Evolutionary conservation across 2,329 filamentous ascomycete species (phyloP), one percentile per base, ranked within the genome.

Genomic region (Fusarium sp.): DNA sequence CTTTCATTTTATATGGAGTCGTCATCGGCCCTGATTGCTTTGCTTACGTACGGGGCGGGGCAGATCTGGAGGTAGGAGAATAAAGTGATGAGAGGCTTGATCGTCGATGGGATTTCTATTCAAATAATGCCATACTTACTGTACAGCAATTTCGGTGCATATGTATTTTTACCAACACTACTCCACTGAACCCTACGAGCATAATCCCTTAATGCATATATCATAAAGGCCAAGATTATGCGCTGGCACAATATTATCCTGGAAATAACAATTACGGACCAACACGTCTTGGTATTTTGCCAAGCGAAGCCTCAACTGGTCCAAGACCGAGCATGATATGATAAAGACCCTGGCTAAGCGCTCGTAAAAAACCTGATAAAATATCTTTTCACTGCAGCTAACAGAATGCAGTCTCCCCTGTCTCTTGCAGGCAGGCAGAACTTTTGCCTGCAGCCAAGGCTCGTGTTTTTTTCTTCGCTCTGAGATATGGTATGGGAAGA

Each of bases 381-480:
- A 41, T 11, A 18, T 9, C 13, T 41, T 52, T 38, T 34, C 6
- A 27, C 40, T 64, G 65, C 64, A 49, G 32, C 49, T 32, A 66
- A 20, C n/a, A 11, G 30, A 56, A 29, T 51, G 12, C 20, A 51
- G 52, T 40, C 30, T 22, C 20, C 53, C 43, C 54, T 48, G 44
- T 16, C 30, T 40, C 15, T n/a, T 49, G 53, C 53, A 57, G 43
- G 24, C 18, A 55, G 22, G 47, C 24, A 70, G 66, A 55, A 62
- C 66, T 58, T 67, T 67, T 67, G 64, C 38, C 55, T 67, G 64
- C 57, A 34, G 49, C 49, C 49, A 52, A 52, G 41, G 18, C 63
- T 67, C 63, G 62, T 67, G 63, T 67, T 67, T 48, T 48, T 41
- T 41, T 12, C 30, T 41, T 52, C 24, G 18, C 20, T 51, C 29